Conservation (phyloP, 228 moss, liverwort and hornwort species). For the Sphagnum fallax region DNA sequence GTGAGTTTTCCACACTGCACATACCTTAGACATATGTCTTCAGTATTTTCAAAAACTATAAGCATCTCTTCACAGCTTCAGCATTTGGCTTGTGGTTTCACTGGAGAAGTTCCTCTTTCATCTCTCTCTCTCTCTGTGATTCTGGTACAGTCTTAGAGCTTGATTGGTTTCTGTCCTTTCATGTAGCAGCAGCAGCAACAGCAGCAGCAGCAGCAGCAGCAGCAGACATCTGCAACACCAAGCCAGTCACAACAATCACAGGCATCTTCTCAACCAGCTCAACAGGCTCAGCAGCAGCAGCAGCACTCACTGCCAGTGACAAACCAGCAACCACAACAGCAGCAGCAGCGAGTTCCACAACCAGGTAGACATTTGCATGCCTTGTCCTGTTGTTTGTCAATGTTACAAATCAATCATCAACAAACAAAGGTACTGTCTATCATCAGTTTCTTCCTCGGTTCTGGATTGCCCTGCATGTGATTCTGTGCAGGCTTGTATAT, state of each 20-base stretch:
- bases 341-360: slow-evolving; percentile 43
- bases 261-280: slow-evolving; percentile 21
- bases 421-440: too few relatives aligned
- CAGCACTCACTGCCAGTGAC: slow-evolving; percentile 16
- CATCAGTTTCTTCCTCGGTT: too few relatives aligned
- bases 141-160: too few relatives aligned
- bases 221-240: slow-evolving; percentile 17
- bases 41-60: too few relatives aligned
- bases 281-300: slow-evolving; percentile 33
- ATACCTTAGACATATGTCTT: too few relatives aligned
- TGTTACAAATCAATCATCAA: not conserved
- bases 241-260: slow-evolving; percentile 30
- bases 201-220: slow-evolving; percentile 19
- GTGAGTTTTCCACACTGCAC: not conserved
- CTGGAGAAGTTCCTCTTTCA: too few relatives aligned
- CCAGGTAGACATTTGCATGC: slow-evolving; percentile 14
- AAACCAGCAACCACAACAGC: slow-evolving; percentile 31
- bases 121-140: too few relatives aligned
- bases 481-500: too few relatives aligned
- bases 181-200: not conserved
- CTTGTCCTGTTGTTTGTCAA: not conserved
- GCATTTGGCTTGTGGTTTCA: too few relatives aligned
- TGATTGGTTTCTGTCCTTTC: not conserved
- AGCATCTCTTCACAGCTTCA: too few relatives aligned
- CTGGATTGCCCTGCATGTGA: too few relatives aligned